Evolutionary conservation across 2,329 filamentous ascomycete genomes (phyloP), one percentile per base, ranked within the genome.

Genomic region (Tolypocladium paradoxum): DNA sequence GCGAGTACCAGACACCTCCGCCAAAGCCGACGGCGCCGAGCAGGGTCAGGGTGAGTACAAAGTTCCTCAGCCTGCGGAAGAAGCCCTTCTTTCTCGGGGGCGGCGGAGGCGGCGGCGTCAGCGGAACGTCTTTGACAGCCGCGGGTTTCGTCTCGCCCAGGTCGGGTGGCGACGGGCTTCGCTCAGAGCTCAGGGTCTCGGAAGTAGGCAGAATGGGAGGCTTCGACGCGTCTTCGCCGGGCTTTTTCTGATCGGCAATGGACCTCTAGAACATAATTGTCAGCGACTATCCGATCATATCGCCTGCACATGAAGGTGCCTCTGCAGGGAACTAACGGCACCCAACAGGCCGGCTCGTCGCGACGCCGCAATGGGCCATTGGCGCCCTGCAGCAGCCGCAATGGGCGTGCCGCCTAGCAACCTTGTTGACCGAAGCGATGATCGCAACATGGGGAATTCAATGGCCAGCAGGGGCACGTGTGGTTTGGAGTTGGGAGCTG

Each of bases 1-100:
- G 83, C 53, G 93, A 92, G 71, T 95, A 93, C 77, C 88, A 96
- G 53, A 96, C 85, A 60, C 92, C 90, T 59, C 90, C 90, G 53
- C 81, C 88, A 64, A 96, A 99, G 38, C 87, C 84, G 46, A 95
- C 71, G 6, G 83, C 82, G 29, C 87, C 84, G 31, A 96, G 79
- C 46, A 96, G 71, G 57, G 91, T 73, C 49, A 96, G 71, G 52
- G 87, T 88, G 59, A 91, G 73, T 54, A 96, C 73, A 66, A 90
- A 85, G 66, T 85, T 85, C 62, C 88, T 81, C 66, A 96, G 81
- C 54, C 87, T 82, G 58, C 88, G 81, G 68, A 82, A 77, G 69
- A 83, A 76, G 66, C 83, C 75, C 81, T 87, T 75, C 79, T 82
- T 73, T 75, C 76, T 70, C 64, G 75, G 61, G 62, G 72, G 64